Base-by-base conservation (phyloP, 768 basidiomycete species). In the Fomitopsis serialis region DNA sequence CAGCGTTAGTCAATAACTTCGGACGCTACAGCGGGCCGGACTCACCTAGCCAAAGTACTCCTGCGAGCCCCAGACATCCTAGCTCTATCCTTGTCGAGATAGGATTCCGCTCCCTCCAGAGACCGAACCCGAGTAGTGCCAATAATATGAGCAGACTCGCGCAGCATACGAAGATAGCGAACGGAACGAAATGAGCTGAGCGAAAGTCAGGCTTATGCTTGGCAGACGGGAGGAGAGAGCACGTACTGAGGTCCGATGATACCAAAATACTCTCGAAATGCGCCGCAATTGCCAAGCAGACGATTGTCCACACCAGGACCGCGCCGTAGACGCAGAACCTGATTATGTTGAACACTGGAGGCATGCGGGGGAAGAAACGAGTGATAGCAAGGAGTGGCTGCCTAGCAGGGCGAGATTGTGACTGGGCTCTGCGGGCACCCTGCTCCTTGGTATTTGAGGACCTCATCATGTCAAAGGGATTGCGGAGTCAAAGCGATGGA, bases 101-200 rank as follows among this genome's bases (percentile, higher is more conserved):
- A 24, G 89, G 89, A 69, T 89, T 92, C 61, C 82, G 76, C 57
- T 77, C 79, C 56, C 78, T 73, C 66, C 84, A 69, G 63, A 83
- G 71, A 53, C 84, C 81, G 68, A 82, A 85, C 19, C 78, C 76
- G 53, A 88, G 75, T 88, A 92, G 77, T 52, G 80, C 69, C 40
- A 81, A 58, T 48, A 90, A 77, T 60, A 90, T 79, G 58, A 88
- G 68, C 65, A 91, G 64, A 63, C 85, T 89, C 35, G 78, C 80
- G 40, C 77, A 76, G 63, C 84, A 87, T 42, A 90, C 87, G 60
- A 92, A 92, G 64, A 92, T 79, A 50, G 90, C 85, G 64, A 90
- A 88, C 17, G 90, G 90, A 36, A 92, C 84, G 65, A 92, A 92
- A 72, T 85, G 89, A 72, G 90, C 90, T 92, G 61, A 8, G 50